phyloP scores from a whole-genome alignment of 2,329 filamentous ascomycete genomes.

The Fusarium albosuccineum region DNA sequence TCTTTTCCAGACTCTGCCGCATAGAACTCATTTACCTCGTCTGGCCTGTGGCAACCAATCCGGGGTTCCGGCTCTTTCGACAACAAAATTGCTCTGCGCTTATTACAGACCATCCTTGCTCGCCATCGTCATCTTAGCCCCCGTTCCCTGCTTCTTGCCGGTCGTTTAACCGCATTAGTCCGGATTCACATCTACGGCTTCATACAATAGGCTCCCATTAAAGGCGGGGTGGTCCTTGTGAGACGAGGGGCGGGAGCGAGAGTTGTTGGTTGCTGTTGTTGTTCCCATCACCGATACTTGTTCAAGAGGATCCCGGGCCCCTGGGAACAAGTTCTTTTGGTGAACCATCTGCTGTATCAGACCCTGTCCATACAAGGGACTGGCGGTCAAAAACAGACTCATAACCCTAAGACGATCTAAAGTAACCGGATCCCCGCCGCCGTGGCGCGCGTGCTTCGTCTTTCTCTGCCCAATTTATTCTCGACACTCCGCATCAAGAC shows the following conservation, averaged over 20 bases:
- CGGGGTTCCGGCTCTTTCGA: slow-evolving; percentile 33
- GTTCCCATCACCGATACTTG: slow-evolving; percentile 33
- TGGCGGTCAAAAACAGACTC: slow-evolving; percentile 39
- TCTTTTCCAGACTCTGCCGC: slow-evolving; percentile 1
- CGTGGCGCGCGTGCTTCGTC: slow-evolving; percentile 28
- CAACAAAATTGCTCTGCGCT: slow-evolving; percentile 42
- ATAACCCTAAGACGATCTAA: slow-evolving; percentile 40
- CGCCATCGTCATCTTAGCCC: slow-evolving; percentile 38
- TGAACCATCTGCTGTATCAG: slow-evolving; percentile 48
- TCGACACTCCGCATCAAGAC: slow-evolving; percentile 28
- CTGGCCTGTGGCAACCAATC: slow-evolving; percentile 33
- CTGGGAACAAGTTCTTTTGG: slow-evolving; percentile 30
- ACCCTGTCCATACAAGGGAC: slow-evolving; percentile 44
- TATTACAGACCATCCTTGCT: slow-evolving; percentile 39
- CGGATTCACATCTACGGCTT: slow-evolving; percentile 37
- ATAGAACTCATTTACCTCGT: slow-evolving; percentile 26
- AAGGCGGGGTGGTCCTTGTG: slow-evolving; percentile 47
- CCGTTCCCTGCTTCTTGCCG: slow-evolving; percentile 43
- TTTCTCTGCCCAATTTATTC: slow-evolving; percentile 37
- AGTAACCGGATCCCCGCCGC: not conserved
- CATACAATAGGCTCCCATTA: slow-evolving; percentile 40
- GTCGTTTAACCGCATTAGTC: slow-evolving; percentile 44
- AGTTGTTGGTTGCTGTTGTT: slow-evolving; percentile 5
- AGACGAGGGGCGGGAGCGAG: slow-evolving; percentile 33
- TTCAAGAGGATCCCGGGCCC: slow-evolving; percentile 41